These are phyloP conservation scores for Cynanchum wilfordii DNA, from an alignment of 257 asterid genomes.

Conservation along the genomic window DNA sequence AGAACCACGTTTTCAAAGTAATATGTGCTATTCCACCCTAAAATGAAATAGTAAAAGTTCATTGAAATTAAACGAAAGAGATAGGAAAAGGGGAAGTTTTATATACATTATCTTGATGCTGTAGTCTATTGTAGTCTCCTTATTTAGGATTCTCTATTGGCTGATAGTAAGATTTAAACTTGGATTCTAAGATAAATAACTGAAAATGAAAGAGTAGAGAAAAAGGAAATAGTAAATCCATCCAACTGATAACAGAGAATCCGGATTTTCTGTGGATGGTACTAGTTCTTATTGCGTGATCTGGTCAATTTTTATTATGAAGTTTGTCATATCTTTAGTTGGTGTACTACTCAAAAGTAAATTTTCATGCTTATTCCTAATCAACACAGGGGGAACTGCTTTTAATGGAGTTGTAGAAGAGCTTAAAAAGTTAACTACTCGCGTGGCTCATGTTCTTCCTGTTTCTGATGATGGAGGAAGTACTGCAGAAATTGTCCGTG, in stretches of 20 bases:
- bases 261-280: background rate
- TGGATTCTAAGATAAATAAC: background rate
- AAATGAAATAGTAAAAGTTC: background rate
- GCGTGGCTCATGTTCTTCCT: conserved; percentile 89
- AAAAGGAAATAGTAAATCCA: background rate
- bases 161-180: background rate
- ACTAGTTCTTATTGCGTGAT: background rate
- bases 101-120: background rate
- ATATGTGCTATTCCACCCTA: background rate
- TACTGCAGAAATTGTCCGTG: conserved; percentile 98
- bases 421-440: conserved; percentile 81
- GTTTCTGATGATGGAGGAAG: conserved; percentile 99
- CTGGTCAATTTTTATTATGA: background rate
- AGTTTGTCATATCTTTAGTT: background rate
- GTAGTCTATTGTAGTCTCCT: background rate
- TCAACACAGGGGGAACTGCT: conserved; percentile 86
- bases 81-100: background rate
- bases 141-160: background rate
- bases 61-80: background rate
- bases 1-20: background rate
- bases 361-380: background rate
- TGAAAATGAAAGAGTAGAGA: background rate
- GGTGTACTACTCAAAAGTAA: background rate
- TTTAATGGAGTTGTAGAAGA: conserved; percentile 97
- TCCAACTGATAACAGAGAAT: background rate